A percentile compares a stretch with the other conserved stretches of the same genome.
Evolutionary conservation across 805 yeast genomes (phyloP).

Genomic region (Yamadazyma ubonensis): DNA sequence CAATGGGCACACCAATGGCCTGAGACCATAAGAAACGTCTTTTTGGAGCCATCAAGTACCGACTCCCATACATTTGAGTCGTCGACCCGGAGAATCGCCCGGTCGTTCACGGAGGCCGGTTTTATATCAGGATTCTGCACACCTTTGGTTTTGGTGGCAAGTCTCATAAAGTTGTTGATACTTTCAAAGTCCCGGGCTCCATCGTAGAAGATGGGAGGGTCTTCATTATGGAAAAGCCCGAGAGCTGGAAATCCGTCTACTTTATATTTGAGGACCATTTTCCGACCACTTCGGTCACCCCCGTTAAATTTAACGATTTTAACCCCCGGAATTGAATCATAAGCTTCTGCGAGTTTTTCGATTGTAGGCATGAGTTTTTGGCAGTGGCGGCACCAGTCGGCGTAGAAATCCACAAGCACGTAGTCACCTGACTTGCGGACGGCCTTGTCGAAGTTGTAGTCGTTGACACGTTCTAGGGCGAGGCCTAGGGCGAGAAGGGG

Average conservation of each 20-base stretch:
- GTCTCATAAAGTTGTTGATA: constrained; percentile 52
- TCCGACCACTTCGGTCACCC: constrained; percentile 54
- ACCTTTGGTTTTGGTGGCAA: constrained; percentile 26
- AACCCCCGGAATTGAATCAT: constrained; percentile 33
- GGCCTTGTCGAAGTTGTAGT: constrained; percentile 51
- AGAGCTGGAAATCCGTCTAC: constrained; percentile 67
- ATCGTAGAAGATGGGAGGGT: constrained; percentile 52
- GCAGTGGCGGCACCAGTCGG: constrained; percentile 76
- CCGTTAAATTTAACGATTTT: constrained; percentile 53
- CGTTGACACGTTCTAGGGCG: constrained; percentile 42
- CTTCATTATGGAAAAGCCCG: constrained; percentile 52
- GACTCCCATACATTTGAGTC: constrained; percentile 45
- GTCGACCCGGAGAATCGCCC: constrained; percentile 16
- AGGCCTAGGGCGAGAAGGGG: constrained; percentile 2
- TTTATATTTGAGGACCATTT: constrained; percentile 49
- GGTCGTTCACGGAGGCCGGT: constrained; percentile 7
- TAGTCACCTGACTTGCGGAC: constrained; percentile 54
- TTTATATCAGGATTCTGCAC: constrained; percentile 13
- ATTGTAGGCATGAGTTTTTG: constrained; percentile 54
- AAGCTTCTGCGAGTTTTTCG: constrained; percentile 33
- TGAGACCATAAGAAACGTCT: constrained; percentile 52
- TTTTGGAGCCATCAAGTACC: constrained; percentile 33
- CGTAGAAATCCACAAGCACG: constrained; percentile 51
- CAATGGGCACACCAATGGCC: constrained; percentile 64
- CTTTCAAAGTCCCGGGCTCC: constrained; percentile 54